Conservation (phyloP, 768 basidiomycete species). For the Chlorophyllum brunneum region DNA sequence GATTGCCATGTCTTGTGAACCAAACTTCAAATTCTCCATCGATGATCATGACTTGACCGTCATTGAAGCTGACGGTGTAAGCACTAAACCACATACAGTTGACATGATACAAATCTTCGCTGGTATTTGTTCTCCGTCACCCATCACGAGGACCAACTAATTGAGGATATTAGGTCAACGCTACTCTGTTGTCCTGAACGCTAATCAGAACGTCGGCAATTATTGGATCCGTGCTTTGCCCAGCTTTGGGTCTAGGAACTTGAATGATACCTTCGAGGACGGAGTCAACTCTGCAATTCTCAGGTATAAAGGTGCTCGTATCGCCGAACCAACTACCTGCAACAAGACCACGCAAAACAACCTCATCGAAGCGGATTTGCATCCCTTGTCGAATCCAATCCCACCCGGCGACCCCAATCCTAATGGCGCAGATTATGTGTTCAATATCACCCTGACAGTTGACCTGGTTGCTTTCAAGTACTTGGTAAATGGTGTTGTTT, state of each 20-base stretch:
- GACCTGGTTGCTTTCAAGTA: constrained; percentile 6
- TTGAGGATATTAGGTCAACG: constrained; percentile 28
- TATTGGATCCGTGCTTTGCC: constrained; percentile 37
- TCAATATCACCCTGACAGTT: constrained; percentile 19
- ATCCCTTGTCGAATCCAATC: constrained; percentile 16
- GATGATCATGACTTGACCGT: constrained; percentile 35
- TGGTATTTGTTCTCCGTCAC: constrained; percentile 15
- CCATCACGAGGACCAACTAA: neutral
- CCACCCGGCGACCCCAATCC: constrained; percentile 22
- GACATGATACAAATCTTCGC: constrained; percentile 39
- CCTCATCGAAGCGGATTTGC: constrained; percentile 21
- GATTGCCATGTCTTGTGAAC: constrained; percentile 46
- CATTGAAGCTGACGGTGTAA: constrained; percentile 40
- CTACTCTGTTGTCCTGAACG: constrained; percentile 34
- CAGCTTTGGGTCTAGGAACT: constrained; percentile 15
- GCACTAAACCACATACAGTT: constrained; percentile 28
- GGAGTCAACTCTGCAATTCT: constrained; percentile 42
- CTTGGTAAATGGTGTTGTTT: constrained; percentile 11
- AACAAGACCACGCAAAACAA: constrained; percentile 8
- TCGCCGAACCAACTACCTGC: constrained; percentile 21
- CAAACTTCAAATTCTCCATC: constrained; percentile 40
- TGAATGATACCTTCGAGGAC: constrained; percentile 20
- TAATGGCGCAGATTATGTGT: constrained; percentile 19
- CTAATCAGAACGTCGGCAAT: constrained; percentile 37
- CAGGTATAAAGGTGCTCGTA: constrained; percentile 35